phyloP scores from a whole-genome alignment of 2,329 filamentous ascomycete species.

The Endoconidiophora laricicola region DNA sequence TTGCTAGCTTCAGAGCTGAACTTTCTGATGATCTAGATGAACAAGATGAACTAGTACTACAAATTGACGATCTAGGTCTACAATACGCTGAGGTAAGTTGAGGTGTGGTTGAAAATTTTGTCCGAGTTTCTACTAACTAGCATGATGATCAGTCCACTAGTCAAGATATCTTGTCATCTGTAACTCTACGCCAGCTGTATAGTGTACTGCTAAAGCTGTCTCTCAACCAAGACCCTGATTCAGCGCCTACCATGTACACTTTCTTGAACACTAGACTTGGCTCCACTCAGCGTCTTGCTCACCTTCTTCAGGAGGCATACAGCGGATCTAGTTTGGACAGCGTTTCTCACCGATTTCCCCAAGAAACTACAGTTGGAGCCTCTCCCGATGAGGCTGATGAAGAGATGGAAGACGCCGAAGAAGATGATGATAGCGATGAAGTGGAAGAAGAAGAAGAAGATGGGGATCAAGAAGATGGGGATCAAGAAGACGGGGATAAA shows the following conservation, averaged over 20 bases:
- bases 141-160: slow-evolving; percentile 20
- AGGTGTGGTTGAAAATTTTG: not conserved
- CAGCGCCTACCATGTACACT: slow-evolving; percentile 24
- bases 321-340: slow-evolving; percentile 26
- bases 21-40: slow-evolving; percentile 28
- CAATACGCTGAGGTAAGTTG: slow-evolving; percentile 33
- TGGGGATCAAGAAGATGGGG: slow-evolving; percentile 12
- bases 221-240: slow-evolving; percentile 27
- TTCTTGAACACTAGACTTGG: slow-evolving; percentile 26
- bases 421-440: slow-evolving; percentile 14
- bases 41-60: slow-evolving; percentile 33
- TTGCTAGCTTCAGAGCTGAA: slow-evolving; percentile 29
- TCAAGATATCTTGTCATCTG: slow-evolving; percentile 20
- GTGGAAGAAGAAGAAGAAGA: slow-evolving; percentile 15
- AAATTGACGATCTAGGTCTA: slow-evolving; percentile 34
- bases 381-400: slow-evolving; percentile 16
- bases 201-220: slow-evolving; percentile 27
- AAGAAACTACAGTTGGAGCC: slow-evolving; percentile 17
- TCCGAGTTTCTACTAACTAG: not conserved
- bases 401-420: slow-evolving; percentile 13
- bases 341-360: slow-evolving; percentile 23
- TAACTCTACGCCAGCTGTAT: slow-evolving; percentile 26
- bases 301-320: slow-evolving; percentile 26
- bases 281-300: slow-evolving; percentile 24
- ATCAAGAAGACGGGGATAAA: slow-evolving; percentile 6